Evolutionary conservation across 768 basidiomycete genomes (phyloP), one percentile per base, ranked within the genome.

Genomic region (Tricholoma flavovirens): DNA sequence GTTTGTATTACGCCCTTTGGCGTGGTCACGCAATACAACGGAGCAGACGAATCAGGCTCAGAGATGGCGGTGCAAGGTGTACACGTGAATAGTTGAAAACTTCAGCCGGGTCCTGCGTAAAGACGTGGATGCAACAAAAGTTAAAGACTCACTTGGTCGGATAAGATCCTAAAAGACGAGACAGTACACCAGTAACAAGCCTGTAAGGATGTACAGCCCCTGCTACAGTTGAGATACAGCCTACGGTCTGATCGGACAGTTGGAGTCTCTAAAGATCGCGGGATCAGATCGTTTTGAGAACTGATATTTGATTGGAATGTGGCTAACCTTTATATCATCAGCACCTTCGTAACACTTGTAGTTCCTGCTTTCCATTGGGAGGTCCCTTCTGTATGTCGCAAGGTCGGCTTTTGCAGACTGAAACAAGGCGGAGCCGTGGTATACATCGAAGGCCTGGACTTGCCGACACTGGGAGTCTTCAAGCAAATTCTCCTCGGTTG

Each of bases 181-280:
- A 59, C 19, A 88, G 68, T 22, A 88, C 74, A 2, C 77, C 76
- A 1, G 86, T 87, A 11, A 88, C 80, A 29, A 87, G 74, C 17
- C 84, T 81, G 65, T 90, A 90, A 0, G 87, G 84, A 56, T 89
- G 86, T 26, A 85, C 68, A 0, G 87, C 83, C 1, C 84, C 87
- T 1, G 81, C 87, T 0, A 67, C 67, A 22, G 78, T 81, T 11
- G 72, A 65, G 42, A 88, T 74, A 56, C 78, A 80, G 0, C 85
- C 87, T 1, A 73, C 65, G 2, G 73, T 74, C 0, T 71, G 62
- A 3, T 69, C 64, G 0, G 80, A 74, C 4, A 88, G 67, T 61
- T 78, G 75, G 26, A 80, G 75, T 55, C 68, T 72, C 87, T 88
- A 56, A 7, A 49, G 22, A 17, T 49, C 32, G 22, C 21, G n/a